phyloP scores from a whole-genome alignment of 306 rosid species.

The Cucumis sativus region Cucumber_9930_V3 NC_026658.2:19259501-19260000 shows the following conservation, averaged over 20 bases:
- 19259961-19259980: constrained; percentile 48
- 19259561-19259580: constrained; percentile 44
- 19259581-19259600: constrained; percentile 84
- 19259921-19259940: constrained; percentile 68
- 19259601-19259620: constrained; percentile 58
- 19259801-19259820: constrained; percentile 50
- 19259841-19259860: constrained; percentile 90
- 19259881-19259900: constrained; percentile 74
- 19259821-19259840: constrained; percentile 77
- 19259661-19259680: constrained; percentile 53
- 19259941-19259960: constrained; percentile 59
- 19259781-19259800: constrained; percentile 90
- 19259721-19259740: neutral
- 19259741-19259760: neutral
- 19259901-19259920: constrained; percentile 92
- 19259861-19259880: constrained; percentile 55
- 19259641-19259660: constrained; percentile 93
- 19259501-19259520: neutral
- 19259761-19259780: constrained; percentile 47
- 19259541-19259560: neutral
- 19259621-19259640: constrained; percentile 59
- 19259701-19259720: neutral
- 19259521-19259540: neutral
- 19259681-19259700: constrained; percentile 49
- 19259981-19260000: neutral